Evolutionary conservation across 2,329 filamentous ascomycete genomes (phyloP), one percentile per base, ranked within the genome.

Genomic region (Ilyonectria robusta): DNA sequence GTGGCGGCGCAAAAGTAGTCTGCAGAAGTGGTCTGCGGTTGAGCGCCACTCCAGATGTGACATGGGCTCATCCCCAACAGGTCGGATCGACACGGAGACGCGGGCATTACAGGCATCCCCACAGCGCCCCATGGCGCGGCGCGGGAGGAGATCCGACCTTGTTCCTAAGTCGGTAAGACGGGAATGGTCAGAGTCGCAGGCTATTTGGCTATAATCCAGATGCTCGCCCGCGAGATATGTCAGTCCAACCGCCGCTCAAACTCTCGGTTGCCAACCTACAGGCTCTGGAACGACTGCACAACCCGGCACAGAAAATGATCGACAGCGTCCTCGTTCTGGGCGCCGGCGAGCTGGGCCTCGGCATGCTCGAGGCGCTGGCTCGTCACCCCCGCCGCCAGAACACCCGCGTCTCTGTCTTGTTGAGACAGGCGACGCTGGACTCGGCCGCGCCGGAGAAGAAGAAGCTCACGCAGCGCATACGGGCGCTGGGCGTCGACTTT

Each of bases 341-440:
- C 59, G 88, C 88, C n/a, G 91, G 90, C 65, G 90, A 93, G 80
- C 86, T 93, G 15, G 91, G 90, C 55, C 79, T 82, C 5, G 83
- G 86, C 17, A 81, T 92, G 64, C 80, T 92, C 17, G 76, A 83
- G 35, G 81, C 84, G 11, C 83, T 93, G 8, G 75, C 81, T 15
- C 55, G 70, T 0, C 86, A 91, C 69, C 82, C 85, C 0, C 73
- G 79, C 42, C 80, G 79, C 23, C 33, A 72, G 8, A 77, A 77
- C n/a, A 76, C 65, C 1, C 62, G 54, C 37, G 46, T 91, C 19
- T 82, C 85, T 0, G 81, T 92, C 35, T 82, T 90, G 29, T 79
- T 92, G 2, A 86, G 90, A 5, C 80, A 84, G 2, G 77, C 83
- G 1, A 84, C 83, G 10, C 81, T 88, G 42, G 69, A 78, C 33